Conservation (phyloP, 2,329 filamentous ascomycete genomes). For the Colletotrichum coccodes region DNA sequence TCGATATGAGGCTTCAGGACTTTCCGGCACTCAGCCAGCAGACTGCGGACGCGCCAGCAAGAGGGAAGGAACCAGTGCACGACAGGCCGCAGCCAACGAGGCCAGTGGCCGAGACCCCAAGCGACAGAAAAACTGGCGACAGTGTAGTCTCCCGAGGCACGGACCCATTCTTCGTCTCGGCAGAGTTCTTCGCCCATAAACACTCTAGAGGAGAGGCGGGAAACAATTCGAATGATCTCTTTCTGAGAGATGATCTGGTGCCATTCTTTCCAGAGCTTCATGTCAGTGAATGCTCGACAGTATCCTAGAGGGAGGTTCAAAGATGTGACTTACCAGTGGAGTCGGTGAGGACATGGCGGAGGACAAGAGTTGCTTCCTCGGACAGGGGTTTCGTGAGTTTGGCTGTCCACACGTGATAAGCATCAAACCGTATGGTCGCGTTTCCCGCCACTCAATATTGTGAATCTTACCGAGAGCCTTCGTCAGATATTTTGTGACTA, state of each 20-base stretch:
- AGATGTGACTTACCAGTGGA: not conserved
- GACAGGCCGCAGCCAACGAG: constrained; percentile 28
- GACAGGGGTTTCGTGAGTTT: constrained; percentile 25
- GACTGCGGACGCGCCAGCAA: constrained; percentile 25
- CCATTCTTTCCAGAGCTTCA: constrained; percentile 15
- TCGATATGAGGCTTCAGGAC: constrained; percentile 33
- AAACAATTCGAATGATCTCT: constrained; percentile 24
- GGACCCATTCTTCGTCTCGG: constrained; percentile 33
- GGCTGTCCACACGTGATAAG: not conserved
- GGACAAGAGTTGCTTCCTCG: not conserved
- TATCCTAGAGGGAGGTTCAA: rapidly evolving
- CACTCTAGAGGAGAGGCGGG: constrained; percentile 34
- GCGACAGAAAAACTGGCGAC: not conserved
- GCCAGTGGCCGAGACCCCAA: constrained; percentile 28
- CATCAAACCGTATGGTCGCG: not conserved
- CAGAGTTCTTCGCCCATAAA: constrained; percentile 34
- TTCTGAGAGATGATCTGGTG: constrained; percentile 21
- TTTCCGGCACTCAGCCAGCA: constrained; percentile 9
- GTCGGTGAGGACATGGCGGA: not conserved
- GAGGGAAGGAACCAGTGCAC: constrained; percentile 35
- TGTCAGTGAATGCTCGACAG: not conserved
- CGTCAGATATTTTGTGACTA: constrained; percentile 14
- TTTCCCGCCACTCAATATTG: too few species aligned
- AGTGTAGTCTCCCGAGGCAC: constrained; percentile 26
- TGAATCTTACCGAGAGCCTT: constrained; percentile 9